phyloP scores from a whole-genome alignment of 2,329 filamentous ascomycete species.

The Kalmusia sp. region DNA sequence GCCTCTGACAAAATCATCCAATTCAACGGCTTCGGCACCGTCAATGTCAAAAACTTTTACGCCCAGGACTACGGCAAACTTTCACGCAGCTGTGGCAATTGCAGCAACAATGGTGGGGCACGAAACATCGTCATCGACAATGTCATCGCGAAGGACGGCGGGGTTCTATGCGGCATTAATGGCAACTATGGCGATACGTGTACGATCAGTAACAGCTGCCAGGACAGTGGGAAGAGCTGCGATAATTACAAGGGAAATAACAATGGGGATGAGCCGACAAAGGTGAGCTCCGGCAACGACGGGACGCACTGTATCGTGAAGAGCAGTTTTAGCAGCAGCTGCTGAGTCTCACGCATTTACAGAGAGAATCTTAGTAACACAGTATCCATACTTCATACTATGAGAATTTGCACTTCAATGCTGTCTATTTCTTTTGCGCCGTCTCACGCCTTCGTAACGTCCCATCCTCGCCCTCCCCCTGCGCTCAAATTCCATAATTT shows the following conservation, averaged over 20 bases:
- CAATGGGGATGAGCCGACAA: constrained; percentile 42
- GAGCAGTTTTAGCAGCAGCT: no score
- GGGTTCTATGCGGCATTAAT: constrained; percentile 55
- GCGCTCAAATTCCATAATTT: constrained; percentile 41
- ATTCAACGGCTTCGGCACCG: constrained; percentile 47
- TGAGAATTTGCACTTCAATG: no score
- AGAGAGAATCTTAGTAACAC: no score
- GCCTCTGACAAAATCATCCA: constrained; percentile 49
- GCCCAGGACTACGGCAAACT: constrained; percentile 38
- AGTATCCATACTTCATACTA: no score
- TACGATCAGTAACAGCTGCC: constrained; percentile 35
- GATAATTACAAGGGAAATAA: constrained; percentile 44
- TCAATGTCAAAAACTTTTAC: constrained; percentile 35
- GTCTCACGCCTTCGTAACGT: constrained; percentile 1
- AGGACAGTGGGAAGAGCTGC: constrained; percentile 42
- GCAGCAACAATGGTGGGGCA: constrained; percentile 56
- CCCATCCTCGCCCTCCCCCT: constrained; percentile 29
- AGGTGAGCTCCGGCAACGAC: no score
- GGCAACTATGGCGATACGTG: constrained; percentile 58
- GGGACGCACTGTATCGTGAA: no score
- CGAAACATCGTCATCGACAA: constrained; percentile 51
- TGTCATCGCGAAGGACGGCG: constrained; percentile 42
- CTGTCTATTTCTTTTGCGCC: no score
- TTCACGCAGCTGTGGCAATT: constrained; percentile 52
- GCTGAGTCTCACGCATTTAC: no score